Base-by-base conservation (phyloP, 805 yeast genomes). In the Candida nanaspora region DNA sequence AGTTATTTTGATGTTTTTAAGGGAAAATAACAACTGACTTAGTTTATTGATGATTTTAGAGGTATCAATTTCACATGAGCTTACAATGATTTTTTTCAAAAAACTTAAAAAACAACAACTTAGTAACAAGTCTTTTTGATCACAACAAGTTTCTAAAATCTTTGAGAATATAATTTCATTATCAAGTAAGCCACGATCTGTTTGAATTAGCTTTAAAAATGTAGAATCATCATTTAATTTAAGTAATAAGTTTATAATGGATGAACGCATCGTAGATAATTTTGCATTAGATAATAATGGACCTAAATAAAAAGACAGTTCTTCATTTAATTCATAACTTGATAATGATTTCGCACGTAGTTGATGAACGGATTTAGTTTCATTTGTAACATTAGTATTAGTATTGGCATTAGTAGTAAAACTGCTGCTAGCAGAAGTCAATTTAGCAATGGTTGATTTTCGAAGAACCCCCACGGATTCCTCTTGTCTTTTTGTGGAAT, bases 61-160 rank as follows among this genome's bases (percentile, higher is more conserved):
- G 41, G 47, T 20, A 41, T 34, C 35, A 26, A 8, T 2, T 44
- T 43, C n/a, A 33, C 18, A 4, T 50, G 44, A 7, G 53, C 41
- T 31, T 50, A n/a, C n/a, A n/a, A n/a, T n/a, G n/a, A n/a, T n/a
- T n/a, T n/a, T n/a, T n/a, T n/a, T n/a, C n/a, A n/a, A n/a, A n/a
- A 23, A 7, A 23, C 27, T 23, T 23, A 11, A 23, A 23, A 23
- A 23, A 23, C 27, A 23, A 11, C 11, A 23, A 23, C 11, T 23
- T 23, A 23, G 27, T 11, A 23, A 23, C 11, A 11, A 11, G 11
- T 23, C 27, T 8, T 23, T 23, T 23, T 23, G 27, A 23, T 7
- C 7, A 8, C 11, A 11, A 23, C 27, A 23, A 11, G 10, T 23
- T 7, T 7, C 11, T 23, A 23, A 11, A 8, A 23, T 23, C 27